phyloP scores from a whole-genome alignment of 345 rosid species.

The Balakata baccata region DNA sequence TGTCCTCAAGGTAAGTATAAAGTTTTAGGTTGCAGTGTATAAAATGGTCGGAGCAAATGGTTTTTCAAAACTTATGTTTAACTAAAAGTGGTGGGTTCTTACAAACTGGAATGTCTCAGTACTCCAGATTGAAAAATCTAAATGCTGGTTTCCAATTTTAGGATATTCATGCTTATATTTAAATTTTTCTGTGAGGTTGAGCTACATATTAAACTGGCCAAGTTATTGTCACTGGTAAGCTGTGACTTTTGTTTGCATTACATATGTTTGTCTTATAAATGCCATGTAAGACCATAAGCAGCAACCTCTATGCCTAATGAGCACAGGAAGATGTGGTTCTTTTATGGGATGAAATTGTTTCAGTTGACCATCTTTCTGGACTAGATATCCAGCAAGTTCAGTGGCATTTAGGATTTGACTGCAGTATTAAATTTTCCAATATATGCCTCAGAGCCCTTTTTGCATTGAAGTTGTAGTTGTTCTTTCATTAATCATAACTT shows the following conservation, averaged over 20 bases:
- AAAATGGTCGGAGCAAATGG: background rate
- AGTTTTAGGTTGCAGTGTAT: background rate
- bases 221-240: background rate
- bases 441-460: background rate
- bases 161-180: background rate
- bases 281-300: background rate
- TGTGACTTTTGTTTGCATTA: background rate
- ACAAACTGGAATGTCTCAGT: background rate
- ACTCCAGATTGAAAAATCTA: background rate
- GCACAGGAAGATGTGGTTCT: background rate
- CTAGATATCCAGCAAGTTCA: background rate
- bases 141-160: background rate
- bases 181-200: background rate
- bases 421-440: background rate
- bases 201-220: background rate
- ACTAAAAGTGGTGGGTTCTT: background rate
- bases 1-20: slow-evolving; percentile 76
- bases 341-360: background rate
- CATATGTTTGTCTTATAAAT: background rate
- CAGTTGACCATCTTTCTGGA: background rate
- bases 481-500: background rate
- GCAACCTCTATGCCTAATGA: background rate
- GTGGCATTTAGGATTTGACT: background rate
- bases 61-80: background rate
- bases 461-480: background rate